Percentiles rank a stretch among this genome's conserved stretches.
Evolutionary conservation across 225 moss, liverwort and hornwort species (phyloP).

Genomic region (Rhytidiadelphus loreus): DNA sequence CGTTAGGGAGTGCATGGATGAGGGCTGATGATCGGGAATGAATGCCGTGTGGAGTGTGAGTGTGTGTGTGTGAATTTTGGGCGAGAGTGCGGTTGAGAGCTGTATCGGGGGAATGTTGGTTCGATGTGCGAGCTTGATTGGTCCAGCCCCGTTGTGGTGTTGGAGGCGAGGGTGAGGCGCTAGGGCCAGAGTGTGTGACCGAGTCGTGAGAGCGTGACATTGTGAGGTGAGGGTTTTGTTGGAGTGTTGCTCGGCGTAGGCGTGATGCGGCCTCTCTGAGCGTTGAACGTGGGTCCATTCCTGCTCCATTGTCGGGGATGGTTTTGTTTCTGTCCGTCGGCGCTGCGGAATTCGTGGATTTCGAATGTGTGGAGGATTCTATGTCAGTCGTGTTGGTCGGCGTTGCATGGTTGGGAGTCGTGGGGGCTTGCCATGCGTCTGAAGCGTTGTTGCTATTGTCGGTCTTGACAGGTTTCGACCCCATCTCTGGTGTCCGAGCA

Average conservation of each 20-base stretch:
- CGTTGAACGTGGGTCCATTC: neutral
- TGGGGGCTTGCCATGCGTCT: neutral
- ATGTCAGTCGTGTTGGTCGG: neutral
- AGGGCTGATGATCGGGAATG: neutral
- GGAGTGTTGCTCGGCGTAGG: neutral
- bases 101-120: neutral
- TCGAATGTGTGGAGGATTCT: neutral
- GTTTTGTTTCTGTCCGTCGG: neutral
- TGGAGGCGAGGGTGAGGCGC: neutral
- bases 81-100: neutral
- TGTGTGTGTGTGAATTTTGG: neutral
- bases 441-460: neutral
- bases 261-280: neutral
- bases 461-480: slow-evolving; percentile 25
- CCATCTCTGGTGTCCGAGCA: slow-evolving; percentile 52
- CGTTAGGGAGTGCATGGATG: neutral
- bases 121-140: neutral
- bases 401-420: neutral
- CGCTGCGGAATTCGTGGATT: neutral
- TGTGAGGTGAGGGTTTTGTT: neutral
- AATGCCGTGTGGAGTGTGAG: neutral
- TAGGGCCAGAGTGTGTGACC: neutral
- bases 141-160: neutral
- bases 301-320: neutral
- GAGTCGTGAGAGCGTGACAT: neutral